Conservation (phyloP, 345 rosid species). For the Syzygium aromaticum region DNA sequence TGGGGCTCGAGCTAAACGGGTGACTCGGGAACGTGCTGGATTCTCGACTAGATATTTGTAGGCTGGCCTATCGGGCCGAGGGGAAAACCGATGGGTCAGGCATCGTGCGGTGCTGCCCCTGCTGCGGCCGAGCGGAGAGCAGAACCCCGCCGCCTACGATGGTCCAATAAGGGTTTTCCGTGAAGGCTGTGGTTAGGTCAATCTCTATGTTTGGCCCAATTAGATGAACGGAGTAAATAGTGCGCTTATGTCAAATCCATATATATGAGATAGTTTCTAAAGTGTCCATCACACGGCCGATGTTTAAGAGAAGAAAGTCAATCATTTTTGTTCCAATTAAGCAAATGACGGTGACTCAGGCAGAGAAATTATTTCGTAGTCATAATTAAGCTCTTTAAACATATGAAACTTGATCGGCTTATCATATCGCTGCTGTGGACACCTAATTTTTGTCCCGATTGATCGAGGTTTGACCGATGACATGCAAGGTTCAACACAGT, state of each 20-base stretch:
- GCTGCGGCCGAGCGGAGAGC: neutral
- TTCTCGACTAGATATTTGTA: neutral
- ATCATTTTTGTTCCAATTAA: neutral
- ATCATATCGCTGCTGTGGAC: neutral
- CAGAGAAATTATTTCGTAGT: neutral
- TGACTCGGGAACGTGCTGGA: neutral
- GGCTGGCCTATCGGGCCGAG: too few species aligned
- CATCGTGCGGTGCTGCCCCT: neutral
- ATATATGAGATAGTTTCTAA: neutral
- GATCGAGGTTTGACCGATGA: neutral
- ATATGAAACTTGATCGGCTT: neutral
- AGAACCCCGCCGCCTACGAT: neutral
- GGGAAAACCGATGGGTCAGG: neutral
- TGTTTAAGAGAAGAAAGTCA: neutral
- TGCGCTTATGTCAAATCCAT: neutral
- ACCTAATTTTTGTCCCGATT: neutral
- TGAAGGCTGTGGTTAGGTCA: neutral
- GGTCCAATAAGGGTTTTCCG: neutral
- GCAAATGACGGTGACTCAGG: neutral
- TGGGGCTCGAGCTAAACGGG: neutral
- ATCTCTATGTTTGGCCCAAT: neutral
- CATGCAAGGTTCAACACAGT: neutral
- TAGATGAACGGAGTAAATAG: neutral
- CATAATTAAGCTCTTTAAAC: neutral
- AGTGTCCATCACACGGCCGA: neutral